Evolutionary conservation across 768 basidiomycete species (phyloP), one percentile per base, ranked within the genome.

Genomic region (Suillus alpinus): DNA sequence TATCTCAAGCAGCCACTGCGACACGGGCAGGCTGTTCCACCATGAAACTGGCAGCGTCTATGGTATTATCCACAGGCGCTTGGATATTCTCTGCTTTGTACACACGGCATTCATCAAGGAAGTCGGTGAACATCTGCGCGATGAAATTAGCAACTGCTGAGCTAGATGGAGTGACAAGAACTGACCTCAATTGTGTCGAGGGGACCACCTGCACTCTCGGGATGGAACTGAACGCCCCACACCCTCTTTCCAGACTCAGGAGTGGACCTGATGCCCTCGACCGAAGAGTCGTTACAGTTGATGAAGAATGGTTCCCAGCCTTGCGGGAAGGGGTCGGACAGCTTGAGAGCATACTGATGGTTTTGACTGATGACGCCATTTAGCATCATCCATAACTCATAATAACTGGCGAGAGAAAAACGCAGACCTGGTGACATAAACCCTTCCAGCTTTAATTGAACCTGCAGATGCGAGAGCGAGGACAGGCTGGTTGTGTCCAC

Each of bases 271-370:
- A 98, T 97, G 41, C 97, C 97, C 73, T 98, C 97, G 16, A 98
- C 95, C 1, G 94, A 97, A 16, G 96, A 98, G 77, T 98, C 96
- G 70, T 98, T 98, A 78, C 94, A 97, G 77, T 98, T 99, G 80
- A 98, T 96, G 81, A 99, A 99, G 84, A 96, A 98, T 0, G 96
- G 96, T 67, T 96, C 94, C 95, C 94, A 99, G 18, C 95, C 97
- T 60, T 82, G 79, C 31, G 97, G 97, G 91, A 98, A 97, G 4
- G 94, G 91, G 70, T 98, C 96, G 63, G 89, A 88, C 57, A 98
- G 78, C 71, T 87, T 89, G 60, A 98, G 80, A n/a, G 97, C 97
- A 74, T 98, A 99, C 68, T 98, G 97, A 73, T 97, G 95, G 76
- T 99, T 98, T 88, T 94, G 92, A 66, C 92, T 92, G 57, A 20